Evolutionary conservation across 306 rosid species (phyloP), one percentile per base, ranked within the genome.

Genomic region (Notholithocarpus densiflorus): DNA sequence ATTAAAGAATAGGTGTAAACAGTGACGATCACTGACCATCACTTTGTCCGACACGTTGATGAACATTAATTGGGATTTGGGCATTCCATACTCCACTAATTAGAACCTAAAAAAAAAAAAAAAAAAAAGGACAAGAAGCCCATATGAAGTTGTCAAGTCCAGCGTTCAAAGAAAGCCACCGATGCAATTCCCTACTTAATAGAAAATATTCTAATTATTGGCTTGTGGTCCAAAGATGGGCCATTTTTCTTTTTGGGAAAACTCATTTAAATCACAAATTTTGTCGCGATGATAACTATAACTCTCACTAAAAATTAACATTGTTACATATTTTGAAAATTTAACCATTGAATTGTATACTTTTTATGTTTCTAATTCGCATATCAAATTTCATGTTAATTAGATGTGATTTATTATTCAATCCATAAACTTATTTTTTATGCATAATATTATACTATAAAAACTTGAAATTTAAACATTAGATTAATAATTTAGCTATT

Each of bases 331-430:
- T 40, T 8, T 7, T 40, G 2, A 40, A 40, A 40, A 1, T 40
- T 8, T 40, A 8, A 40, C 0, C 0, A 40, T 8, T 40, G 0
- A 40, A 40, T 40, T 8, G 0, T 40, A 8, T 40, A 0, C 0
- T 40, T 8, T 40, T 40, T 40, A 40, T 40, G 0, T 37, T 7
- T 8, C 0, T 37, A 37, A 37, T 7, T 37, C 0, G 0, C 0
- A 40, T 40, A 3, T 40, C 3, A 8, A 40, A 8, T 40, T 40
- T 8, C 1, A 37, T 37, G 0, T 7, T 7, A 0, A 40, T 40
- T 0, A 2, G 3, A 8, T 40, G 0, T 40, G 2, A 40, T 8
- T 40, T 40, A 40, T 40, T 40, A 40, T 40, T 40, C 0, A 40
- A 40, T 40, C 0, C 0, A 40, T 40, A 40, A 40, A 40, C 12